These are phyloP conservation scores for Boletus patriciae DNA, from an alignment of 768 basidiomycete species.

Conservation along the genomic window DNA sequence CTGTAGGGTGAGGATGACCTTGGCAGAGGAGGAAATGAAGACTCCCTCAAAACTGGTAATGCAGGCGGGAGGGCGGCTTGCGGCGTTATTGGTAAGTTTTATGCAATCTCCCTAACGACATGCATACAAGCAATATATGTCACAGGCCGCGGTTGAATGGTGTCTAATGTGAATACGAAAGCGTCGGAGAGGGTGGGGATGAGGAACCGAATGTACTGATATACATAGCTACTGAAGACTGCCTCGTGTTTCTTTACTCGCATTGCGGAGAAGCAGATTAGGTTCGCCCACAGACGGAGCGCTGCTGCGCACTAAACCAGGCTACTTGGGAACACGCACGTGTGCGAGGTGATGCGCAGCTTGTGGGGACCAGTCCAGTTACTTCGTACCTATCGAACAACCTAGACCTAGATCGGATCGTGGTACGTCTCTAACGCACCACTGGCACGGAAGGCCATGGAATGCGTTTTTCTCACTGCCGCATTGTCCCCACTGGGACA, in stretches of 20 bases:
- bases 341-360: neutral
- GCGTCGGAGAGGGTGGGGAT: neutral
- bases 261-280: constrained; percentile 8
- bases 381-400: neutral
- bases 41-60: constrained; percentile 77
- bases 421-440: neutral
- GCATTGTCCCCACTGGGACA: neutral
- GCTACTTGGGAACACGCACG: neutral
- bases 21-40: constrained; percentile 64
- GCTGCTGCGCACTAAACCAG: neutral
- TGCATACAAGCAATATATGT: neutral
- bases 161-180: neutral
- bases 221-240: constrained; percentile 4
- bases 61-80: constrained; percentile 77
- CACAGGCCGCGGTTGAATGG: constrained; percentile 24
- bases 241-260: constrained; percentile 14
- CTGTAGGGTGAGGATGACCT: constrained; percentile 73
- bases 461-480: neutral
- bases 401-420: neutral
- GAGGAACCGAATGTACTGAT: constrained; percentile 2
- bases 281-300: neutral
- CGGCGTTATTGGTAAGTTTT: constrained; percentile 66
- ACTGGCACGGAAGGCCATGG: neutral
- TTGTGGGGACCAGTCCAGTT: neutral
- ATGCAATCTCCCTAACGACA: constrained; percentile 1